phyloP scores from a whole-genome alignment of 2,329 filamentous ascomycete genomes.

The Aspergillus fijiensis region DNA sequence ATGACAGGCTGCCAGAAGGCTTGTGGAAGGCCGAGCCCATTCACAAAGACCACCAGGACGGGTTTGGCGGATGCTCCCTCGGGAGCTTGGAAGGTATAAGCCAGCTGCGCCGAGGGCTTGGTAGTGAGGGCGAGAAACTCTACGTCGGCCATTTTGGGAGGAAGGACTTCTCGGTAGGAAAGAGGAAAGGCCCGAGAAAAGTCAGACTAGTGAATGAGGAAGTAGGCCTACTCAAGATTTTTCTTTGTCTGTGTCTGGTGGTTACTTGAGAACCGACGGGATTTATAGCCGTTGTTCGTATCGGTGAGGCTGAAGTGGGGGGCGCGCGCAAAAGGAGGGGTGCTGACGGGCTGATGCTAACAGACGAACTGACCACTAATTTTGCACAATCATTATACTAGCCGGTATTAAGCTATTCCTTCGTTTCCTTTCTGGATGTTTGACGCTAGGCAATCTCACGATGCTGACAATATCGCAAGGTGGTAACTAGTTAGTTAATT shows the following conservation, averaged over 20 bases:
- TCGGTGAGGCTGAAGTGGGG: not conserved
- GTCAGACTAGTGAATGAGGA: not conserved
- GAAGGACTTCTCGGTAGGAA: no score
- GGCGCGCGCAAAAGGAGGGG: not conserved
- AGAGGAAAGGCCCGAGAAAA: not conserved
- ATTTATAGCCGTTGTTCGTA: not conserved
- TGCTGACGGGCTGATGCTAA: not conserved
- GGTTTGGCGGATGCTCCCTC: constrained; percentile 6
- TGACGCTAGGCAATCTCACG: no score
- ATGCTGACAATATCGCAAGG: no score
- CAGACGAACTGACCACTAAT: no score
- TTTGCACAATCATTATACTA: not conserved
- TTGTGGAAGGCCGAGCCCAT: constrained; percentile 45
- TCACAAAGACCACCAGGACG: constrained; percentile 45
- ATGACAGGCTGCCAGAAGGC: constrained; percentile 41
- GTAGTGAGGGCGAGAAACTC: constrained; percentile 18
- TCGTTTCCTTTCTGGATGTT: no score
- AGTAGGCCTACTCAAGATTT: not conserved
- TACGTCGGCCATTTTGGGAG: constrained; percentile 15
- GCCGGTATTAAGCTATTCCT: not conserved
- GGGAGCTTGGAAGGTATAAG: constrained; percentile 19
- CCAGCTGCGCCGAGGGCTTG: constrained; percentile 21
- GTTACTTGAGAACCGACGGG: not conserved
- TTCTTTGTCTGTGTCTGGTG: not conserved
- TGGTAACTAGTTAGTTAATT: not conserved